A percentile compares a stretch with the other conserved stretches of the same genome.
These are phyloP conservation scores for Punica granatum DNA, from an alignment of 345 rosid genomes.

Conservation along the genomic window DNA sequence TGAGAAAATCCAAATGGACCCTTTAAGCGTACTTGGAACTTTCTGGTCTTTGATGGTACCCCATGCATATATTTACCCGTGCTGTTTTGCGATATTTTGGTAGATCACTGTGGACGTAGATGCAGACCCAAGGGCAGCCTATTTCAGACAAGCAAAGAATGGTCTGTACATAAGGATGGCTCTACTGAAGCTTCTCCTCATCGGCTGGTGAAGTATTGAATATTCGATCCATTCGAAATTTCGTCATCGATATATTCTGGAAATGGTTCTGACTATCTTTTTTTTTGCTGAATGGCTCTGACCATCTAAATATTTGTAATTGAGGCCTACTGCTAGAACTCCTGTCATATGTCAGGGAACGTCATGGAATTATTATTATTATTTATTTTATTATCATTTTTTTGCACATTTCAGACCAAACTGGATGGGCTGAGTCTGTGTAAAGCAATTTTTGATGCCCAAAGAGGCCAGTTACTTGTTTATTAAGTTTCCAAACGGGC, in stretches of 20 bases:
- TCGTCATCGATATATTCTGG: background rate
- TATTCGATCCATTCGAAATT: background rate
- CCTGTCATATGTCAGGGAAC: too few relatives aligned
- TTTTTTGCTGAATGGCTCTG: too few relatives aligned
- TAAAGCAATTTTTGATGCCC: background rate
- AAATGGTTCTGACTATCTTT: too few relatives aligned
- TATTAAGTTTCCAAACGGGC: background rate
- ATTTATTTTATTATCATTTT: too few relatives aligned
- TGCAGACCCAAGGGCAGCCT: conserved; percentile 85
- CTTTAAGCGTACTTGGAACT: background rate
- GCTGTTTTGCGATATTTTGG: background rate
- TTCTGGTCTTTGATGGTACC: too few relatives aligned
- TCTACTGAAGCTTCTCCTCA: conserved; percentile 56
- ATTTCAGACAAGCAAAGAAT: conserved; percentile 97
- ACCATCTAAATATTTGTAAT: too few relatives aligned
- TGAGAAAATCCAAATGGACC: too few relatives aligned
- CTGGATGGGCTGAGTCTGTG: too few relatives aligned
- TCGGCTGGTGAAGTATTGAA: conserved; percentile 36
- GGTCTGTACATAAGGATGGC: conserved; percentile 96
- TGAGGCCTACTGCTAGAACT: too few relatives aligned
- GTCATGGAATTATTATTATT: too few relatives aligned
- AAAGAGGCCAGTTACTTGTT: background rate
- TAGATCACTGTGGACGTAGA: conserved; percentile 82
- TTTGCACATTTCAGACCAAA: too few relatives aligned
- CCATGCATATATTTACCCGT: too few relatives aligned